Evolutionary conservation across 768 basidiomycete genomes (phyloP).

Genomic region (Tulasnella sp.): DNA sequence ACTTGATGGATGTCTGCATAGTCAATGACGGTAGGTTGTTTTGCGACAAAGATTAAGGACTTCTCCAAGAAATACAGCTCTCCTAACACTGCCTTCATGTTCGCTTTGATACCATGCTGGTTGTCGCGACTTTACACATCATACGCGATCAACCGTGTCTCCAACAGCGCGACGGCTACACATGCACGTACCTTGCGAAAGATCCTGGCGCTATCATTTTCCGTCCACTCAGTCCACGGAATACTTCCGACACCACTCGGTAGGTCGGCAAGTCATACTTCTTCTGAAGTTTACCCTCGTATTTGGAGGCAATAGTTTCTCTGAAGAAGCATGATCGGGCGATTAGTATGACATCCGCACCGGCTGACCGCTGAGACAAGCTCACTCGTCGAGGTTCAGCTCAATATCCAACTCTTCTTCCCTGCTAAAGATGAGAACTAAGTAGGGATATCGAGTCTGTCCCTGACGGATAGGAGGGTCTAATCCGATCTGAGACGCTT

Average conservation of each 20-base stretch:
- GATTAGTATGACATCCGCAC: neutral
- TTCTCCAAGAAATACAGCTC: constrained; percentile 98
- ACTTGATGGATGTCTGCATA: constrained; percentile 82
- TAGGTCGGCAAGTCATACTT: constrained; percentile 93
- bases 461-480: constrained; percentile 94
- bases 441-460: constrained; percentile 93
- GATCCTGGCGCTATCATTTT: constrained; percentile 61
- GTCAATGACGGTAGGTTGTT: constrained; percentile 84
- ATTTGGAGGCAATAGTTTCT: constrained; percentile 59
- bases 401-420: constrained; percentile 97
- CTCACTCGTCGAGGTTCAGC: constrained; percentile 84
- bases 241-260: constrained; percentile 87
- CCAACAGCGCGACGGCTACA: neutral
- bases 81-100: constrained; percentile 92
- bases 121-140: constrained; percentile 56
- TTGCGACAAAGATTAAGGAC: constrained; percentile 95
- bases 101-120: constrained; percentile 92
- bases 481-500: constrained; percentile 56
- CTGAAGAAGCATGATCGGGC: constrained; percentile 29
- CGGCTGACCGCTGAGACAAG: constrained; percentile 9
- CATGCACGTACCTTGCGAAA: constrained; percentile 6
- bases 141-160: neutral
- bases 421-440: constrained; percentile 96
- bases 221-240: constrained; percentile 81
- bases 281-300: constrained; percentile 68